phyloP scores from a whole-genome alignment of 768 basidiomycete species.

The Filobasidium floriforme region DNA sequence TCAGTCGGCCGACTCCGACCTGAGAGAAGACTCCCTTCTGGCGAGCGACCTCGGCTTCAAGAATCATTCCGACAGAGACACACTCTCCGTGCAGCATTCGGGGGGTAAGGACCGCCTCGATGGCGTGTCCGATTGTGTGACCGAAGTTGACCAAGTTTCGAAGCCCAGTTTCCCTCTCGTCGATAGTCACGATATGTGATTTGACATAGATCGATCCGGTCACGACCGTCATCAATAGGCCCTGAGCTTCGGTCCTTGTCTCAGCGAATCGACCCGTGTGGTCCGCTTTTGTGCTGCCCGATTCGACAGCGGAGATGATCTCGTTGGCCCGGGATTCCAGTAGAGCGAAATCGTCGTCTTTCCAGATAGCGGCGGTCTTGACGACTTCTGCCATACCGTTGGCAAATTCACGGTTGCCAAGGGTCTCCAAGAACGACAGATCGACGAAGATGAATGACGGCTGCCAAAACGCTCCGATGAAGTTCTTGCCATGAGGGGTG shows the following conservation, averaged over 20 bases:
- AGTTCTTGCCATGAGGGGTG: constrained; percentile 94
- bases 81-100: constrained; percentile 94
- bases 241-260: constrained; percentile 62
- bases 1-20: constrained; percentile 83
- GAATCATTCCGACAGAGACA: constrained; percentile 88
- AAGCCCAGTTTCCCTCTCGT: constrained; percentile 91
- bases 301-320: constrained; percentile 71
- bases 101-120: constrained; percentile 91
- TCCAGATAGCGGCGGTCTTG: constrained; percentile 99
- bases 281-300: constrained; percentile 51
- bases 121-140: constrained; percentile 95
- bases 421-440: constrained; percentile 85
- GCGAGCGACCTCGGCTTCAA: constrained; percentile 89
- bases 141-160: constrained; percentile 99
- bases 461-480: constrained; percentile 98
- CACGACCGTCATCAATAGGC: constrained; percentile 81
- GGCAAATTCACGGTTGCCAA: constrained; percentile 86
- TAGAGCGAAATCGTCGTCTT: constrained; percentile 75
- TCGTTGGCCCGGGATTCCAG: constrained; percentile 78
- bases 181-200: constrained; percentile 91
- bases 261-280: constrained; percentile 47
- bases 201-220: constrained; percentile 90
- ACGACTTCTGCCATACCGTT: constrained; percentile 99
- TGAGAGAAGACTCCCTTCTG: constrained; percentile 80
- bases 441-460: constrained; percentile 97